Evolutionary conservation across 495 filamentous ascomycete genomes (phyloP).

Genomic region (Penicillium canariense): DNA sequence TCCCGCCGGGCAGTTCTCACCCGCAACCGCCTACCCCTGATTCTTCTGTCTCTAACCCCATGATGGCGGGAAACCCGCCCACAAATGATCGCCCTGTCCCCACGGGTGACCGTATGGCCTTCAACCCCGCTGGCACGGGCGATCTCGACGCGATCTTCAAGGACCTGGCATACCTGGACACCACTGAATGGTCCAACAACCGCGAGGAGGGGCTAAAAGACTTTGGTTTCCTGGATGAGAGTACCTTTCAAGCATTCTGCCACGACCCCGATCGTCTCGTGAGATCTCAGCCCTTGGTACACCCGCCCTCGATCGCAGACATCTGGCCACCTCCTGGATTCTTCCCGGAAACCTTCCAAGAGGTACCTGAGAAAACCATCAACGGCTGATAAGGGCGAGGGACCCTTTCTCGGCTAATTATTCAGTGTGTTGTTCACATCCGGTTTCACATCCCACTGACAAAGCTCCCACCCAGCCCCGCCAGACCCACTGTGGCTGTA

Average conservation of each 20-base stretch:
- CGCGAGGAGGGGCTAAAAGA: constrained; percentile 56
- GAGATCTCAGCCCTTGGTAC: constrained; percentile 40
- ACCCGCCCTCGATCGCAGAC: constrained; percentile 46
- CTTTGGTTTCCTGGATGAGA: constrained; percentile 57
- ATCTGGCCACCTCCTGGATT: constrained; percentile 50
- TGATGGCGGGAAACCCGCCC: constrained; percentile 15
- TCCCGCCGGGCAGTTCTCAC: constrained; percentile 19
- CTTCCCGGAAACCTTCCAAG: constrained; percentile 47
- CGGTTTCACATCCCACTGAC: neutral
- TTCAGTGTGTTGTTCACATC: neutral
- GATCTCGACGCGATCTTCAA: constrained; percentile 61
- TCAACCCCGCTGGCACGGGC: constrained; percentile 8
- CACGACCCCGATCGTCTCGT: constrained; percentile 51
- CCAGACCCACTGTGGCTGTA: neutral
- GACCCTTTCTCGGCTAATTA: neutral
- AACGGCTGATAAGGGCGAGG: constrained; percentile 19
- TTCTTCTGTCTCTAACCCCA: constrained; percentile 27
- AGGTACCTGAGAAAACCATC: constrained; percentile 27
- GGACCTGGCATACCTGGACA: constrained; percentile 62
- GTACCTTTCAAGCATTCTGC: constrained; percentile 53
- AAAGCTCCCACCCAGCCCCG: neutral
- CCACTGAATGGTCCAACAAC: constrained; percentile 53
- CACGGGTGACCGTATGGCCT: constrained; percentile 19
- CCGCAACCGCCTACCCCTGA: constrained; percentile 33
- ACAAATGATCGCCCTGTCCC: constrained; percentile 19